Percentiles rank a stretch among this genome's conserved stretches.
Conservation (phyloP, 2,329 filamentous ascomycete species). For the Metarhizium guizhouense region DNA sequence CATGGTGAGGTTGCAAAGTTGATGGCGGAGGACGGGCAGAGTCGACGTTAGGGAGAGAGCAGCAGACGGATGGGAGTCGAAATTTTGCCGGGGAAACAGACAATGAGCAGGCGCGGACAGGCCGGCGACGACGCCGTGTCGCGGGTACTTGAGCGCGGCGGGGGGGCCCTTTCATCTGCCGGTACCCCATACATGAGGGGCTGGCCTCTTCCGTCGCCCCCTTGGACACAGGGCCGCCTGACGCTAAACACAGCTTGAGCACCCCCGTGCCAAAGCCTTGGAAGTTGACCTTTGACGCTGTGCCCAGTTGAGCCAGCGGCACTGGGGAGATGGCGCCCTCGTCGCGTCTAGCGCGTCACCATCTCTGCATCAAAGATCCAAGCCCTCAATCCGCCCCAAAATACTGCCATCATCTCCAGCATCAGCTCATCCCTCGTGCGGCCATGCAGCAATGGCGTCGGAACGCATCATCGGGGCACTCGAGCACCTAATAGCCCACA, state of each 20-base stretch:
- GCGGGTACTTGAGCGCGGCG: too few relatives aligned
- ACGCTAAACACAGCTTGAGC: too few relatives aligned
- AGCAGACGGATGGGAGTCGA: slow-evolving; percentile 24
- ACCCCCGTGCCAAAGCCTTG: too few relatives aligned
- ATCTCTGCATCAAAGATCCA: neutral
- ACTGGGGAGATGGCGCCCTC: neutral
- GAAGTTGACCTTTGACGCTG: neutral
- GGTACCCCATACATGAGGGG: too few relatives aligned
- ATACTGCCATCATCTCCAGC: neutral
- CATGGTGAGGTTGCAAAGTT: slow-evolving; percentile 29
- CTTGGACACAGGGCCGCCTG: too few relatives aligned
- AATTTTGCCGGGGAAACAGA: slow-evolving; percentile 18
- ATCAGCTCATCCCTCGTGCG: slow-evolving; percentile 14
- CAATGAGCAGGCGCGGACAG: too few relatives aligned
- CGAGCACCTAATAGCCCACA: slow-evolving; percentile 65
- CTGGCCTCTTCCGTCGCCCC: too few relatives aligned
- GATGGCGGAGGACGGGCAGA: slow-evolving; percentile 27
- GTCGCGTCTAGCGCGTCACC: slow-evolving; percentile 17
- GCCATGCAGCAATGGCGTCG: slow-evolving; percentile 48
- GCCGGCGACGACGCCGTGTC: too few relatives aligned
- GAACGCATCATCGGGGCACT: slow-evolving; percentile 71
- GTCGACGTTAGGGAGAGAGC: slow-evolving; percentile 18
- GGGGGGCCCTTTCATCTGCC: too few relatives aligned
- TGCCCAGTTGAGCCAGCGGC: neutral
- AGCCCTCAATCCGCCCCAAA: slow-evolving; percentile 1